Conservation (phyloP, 1,139 yeast genomes). For the Scheffersomyces illinoinensis region DNA sequence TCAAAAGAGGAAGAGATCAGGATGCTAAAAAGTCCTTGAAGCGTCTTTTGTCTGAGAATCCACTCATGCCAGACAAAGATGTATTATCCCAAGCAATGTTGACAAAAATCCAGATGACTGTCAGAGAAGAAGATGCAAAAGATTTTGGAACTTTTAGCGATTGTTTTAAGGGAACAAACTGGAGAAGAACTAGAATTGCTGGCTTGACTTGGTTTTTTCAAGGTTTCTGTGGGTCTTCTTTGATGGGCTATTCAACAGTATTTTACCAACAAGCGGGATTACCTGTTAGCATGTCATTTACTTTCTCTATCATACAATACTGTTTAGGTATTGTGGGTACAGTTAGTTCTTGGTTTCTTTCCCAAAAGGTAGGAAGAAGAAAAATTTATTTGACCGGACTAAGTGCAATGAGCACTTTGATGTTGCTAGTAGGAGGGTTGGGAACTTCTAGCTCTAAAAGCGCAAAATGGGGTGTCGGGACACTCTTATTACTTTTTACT, state of each 20-base stretch:
- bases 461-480: constrained; percentile 50
- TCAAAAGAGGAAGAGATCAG: constrained; percentile 30
- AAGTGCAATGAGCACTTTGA: constrained; percentile 29
- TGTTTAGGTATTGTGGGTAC: constrained; percentile 54
- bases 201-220: constrained; percentile 51
- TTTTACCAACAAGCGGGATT: constrained; percentile 56
- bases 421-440: constrained; percentile 47
- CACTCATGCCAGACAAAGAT: constrained; percentile 34
- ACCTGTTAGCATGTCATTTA: constrained; percentile 38
- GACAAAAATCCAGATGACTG: constrained; percentile 43
- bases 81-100: constrained; percentile 41
- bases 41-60: constrained; percentile 35
- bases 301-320: constrained; percentile 47
- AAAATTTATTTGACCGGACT: constrained; percentile 48
- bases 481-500: constrained; percentile 46
- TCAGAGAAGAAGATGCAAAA: constrained; percentile 42
- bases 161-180: constrained; percentile 50
- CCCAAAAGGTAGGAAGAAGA: constrained; percentile 50
- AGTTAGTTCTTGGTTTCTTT: constrained; percentile 51
- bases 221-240: constrained; percentile 51
- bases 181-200: constrained; percentile 58
- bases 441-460: constrained; percentile 24
- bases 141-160: constrained; percentile 33
- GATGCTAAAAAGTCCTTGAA: constrained; percentile 37
- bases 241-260: constrained; percentile 57